Evolutionary conservation across 139 green algal species (phyloP), one percentile per base, ranked within the genome.

Genomic region (Desmodesmus armatus): DNA sequence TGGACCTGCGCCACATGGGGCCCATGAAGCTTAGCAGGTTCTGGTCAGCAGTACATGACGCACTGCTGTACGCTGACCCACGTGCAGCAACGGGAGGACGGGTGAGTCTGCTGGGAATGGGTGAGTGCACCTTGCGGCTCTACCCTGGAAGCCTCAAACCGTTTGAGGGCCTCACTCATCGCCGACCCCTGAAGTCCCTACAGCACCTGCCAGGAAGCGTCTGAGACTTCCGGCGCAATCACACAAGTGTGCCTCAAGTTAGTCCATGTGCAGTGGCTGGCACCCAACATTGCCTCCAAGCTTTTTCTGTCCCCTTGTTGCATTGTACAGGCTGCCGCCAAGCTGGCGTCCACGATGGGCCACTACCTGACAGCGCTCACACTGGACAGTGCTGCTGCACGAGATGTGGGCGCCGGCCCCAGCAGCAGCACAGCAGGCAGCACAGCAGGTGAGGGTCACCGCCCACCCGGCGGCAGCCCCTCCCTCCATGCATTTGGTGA

Each of bases 11-110:
- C 2, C 37, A 51, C 17, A 83, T 91, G 37, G 87, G 87, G 0
- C 87, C 87, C 65, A 86, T 85, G 80, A 82, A 81, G 84, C 80
- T 92, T 55, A 79, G 79, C 1, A 55, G 84, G 2, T 70, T 92
- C 3, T 92, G 89, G 89, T 81, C 89, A 11, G 87, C 87, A 9
- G 29, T 92, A 23, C 87, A 92, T 53, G 89, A 92, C 63, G 47
- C 87, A 9, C 80, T 92, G 73, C 49, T 92, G 19, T 92, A 92
- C 66, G 71, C 67, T 21, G 86, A 92, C 31, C 87, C 84, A 3
- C 75, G 62, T 7, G 31, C 77, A 40, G 86, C 66, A 25, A 2
- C 44, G 17, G 85, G 85, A 15, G 85, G 78, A 5, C 78, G 75
- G 80, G 86, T 88, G 75, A 84, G 60, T 27, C 47, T 23, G 47